Evolutionary conservation across 1,284 basidiomycete species (phyloP), one percentile per base, ranked within the genome.

Genomic region (Malassezia sympodialis): DNA sequence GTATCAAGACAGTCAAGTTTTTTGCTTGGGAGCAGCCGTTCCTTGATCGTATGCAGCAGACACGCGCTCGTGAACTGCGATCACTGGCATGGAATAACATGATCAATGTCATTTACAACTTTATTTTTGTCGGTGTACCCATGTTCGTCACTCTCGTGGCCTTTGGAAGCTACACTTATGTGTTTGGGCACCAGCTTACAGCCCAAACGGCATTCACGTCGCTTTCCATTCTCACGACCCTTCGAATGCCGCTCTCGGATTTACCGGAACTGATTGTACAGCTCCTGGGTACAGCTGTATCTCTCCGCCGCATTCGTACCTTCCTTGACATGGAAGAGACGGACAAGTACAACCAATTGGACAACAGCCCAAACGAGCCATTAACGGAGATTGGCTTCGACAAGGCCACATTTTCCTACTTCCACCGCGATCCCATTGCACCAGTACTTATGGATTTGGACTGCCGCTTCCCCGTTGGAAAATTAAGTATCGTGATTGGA

Each of bases 61-160:
- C 76, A 6, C 65, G 79, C 27, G 63, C 62, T 34, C 69, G 67
- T 41, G 79, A 80, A 68, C 68, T 80, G 19, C 42, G 41, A 1
- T 73, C 77, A 0, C 66, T 80, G 5, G 68, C 70, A n/a, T 63
- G 73, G 26, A 65, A 77, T 21, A 77, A 77, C 48, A 56, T 75
- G 7, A 72, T 76, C 7, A 67, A 68, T 45, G 62, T 75, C 2
- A 50, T 76, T 15, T 66, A 66, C 11, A 72, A 73, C 39, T 54
- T 77, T 6, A 53, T 77, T 28, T 72, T 76, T 10, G 76, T 66
- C 28, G 80, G 86, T 31, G 83, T 85, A 1, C 74, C 83, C 5
- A 53, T 82, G 17, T 54, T 78, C 26, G 82, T 81, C 8, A 86
- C 86, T 82, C 64, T 82, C 19, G 77, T 79, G 15, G 84, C 84